A percentile compares a stretch with the other conserved stretches of the same genome.
phyloP scores from a whole-genome alignment of 176 grass and related monocot genomes.

The Alloteropsis semialata region DNA sequence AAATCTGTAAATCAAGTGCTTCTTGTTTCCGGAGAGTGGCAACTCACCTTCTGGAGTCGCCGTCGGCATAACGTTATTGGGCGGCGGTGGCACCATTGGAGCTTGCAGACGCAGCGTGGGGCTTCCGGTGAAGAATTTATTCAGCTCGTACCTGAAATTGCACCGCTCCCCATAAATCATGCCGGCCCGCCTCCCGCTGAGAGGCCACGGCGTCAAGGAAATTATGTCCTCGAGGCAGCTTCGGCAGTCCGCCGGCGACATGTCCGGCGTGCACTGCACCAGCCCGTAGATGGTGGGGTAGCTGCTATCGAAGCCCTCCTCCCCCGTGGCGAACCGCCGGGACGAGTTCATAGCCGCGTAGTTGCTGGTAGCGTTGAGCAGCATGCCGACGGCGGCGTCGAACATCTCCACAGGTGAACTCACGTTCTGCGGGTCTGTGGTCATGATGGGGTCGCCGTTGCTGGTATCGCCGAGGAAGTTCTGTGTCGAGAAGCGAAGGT shows the following conservation, averaged over 20 bases:
- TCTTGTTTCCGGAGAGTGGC: background rate
- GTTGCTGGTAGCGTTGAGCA: constrained; percentile 25
- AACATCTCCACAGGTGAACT: constrained; percentile 15
- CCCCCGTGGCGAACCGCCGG: constrained; percentile 39
- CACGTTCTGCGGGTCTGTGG: background rate
- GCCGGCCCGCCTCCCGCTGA: constrained; percentile 15
- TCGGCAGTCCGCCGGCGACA: constrained; percentile 21
- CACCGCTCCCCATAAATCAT: constrained; percentile 31
- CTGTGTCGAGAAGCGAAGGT: constrained; percentile 30
- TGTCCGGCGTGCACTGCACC: constrained; percentile 48
- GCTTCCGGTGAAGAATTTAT: constrained; percentile 43
- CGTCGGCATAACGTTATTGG: background rate
- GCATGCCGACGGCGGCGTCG: constrained; percentile 1
- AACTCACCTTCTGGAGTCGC: constrained; percentile 12
- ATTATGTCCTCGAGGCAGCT: constrained; percentile 36
- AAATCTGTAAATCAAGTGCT: background rate
- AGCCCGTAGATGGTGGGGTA: constrained; percentile 39
- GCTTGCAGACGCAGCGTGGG: constrained; percentile 39
- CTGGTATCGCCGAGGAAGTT: constrained; percentile 1
- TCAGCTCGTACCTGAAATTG: constrained; percentile 43
- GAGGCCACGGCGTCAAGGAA: background rate
- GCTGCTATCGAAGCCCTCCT: background rate
- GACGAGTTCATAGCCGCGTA: constrained; percentile 34
- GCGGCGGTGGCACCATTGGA: background rate
- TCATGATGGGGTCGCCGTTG: fast-evolving